Evolutionary conservation across 371 early-diverging fungal genomes (phyloP), one percentile per base, ranked within the genome.

Genomic region (Mucor velutinosus): DNA sequence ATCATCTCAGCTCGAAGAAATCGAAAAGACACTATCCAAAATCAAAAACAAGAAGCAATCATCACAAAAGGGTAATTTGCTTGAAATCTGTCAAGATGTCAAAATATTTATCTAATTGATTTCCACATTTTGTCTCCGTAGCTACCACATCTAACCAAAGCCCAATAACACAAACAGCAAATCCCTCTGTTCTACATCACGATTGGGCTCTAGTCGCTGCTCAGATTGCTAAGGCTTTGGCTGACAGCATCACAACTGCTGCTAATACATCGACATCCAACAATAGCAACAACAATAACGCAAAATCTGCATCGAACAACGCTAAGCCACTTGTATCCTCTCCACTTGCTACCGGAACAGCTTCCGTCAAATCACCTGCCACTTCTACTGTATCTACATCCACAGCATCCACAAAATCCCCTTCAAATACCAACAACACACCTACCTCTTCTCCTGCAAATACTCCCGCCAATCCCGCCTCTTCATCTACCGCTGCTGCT

Each of bases 201-300:
- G 73, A 73, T 56, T 73, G 73, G 73, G 56, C 73, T 25, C 43
- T 66, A 45, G 73, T 73, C 6, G 73, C 73, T 49, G 69, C 73
- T 60, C 73, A 73, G 32, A 69, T 73, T n/a, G 73, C 73, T 1
- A 73, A 73, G 43, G 73, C 66, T 14, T 58, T 73, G 37, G 69
- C 69, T 23, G 69, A 73, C 11, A 71, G 49, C 0, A 71, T 71
- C 17, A 63, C 69, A 14, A 65, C 67, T 25, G 51, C 67, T 35
- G 55, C 61, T 23, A 45, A 60, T 25, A 60, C 59, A n/a, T 11
- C 19, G 5, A 2, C 25, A 12, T 8, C 51, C 12, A 25, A 21
- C 25, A 51, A 64, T 10, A 63, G 8, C 64, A 51, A 64, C 14
- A 63, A 17, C 64, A 51, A 57, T 41, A 64, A 32, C 43, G 58